Evolutionary conservation across 2,329 filamentous ascomycete genomes (phyloP).

Genomic region (Fusarium domesticum): DNA sequence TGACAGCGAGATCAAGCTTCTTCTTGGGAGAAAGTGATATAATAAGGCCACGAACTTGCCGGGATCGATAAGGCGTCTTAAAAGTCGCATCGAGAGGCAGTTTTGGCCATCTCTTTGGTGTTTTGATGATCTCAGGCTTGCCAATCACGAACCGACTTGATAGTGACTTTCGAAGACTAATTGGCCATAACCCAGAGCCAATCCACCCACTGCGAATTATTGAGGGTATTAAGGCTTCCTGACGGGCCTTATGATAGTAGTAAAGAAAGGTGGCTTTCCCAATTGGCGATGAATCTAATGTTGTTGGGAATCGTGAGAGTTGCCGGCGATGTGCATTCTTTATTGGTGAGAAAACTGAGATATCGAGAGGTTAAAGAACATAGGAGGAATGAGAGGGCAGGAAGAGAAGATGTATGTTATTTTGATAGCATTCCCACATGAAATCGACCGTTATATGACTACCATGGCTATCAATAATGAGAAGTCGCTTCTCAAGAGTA

Average conservation of each 20-base stretch:
- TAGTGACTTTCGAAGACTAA: not conserved
- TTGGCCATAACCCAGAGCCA: not conserved
- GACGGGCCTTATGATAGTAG: not conserved
- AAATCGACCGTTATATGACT: conserved; percentile 3
- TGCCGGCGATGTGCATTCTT: not conserved
- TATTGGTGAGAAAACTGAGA: not conserved
- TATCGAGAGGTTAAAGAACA: not conserved
- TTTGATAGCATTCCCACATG: not conserved
- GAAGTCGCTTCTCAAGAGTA: conserved; percentile 2
- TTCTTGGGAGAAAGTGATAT: too few species aligned
- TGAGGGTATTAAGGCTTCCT: not conserved
- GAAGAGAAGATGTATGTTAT: not conserved
- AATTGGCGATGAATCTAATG: not conserved
- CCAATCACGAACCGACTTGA: not conserved
- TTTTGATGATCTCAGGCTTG: too few species aligned
- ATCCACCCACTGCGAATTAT: not conserved
- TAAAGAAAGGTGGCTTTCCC: not conserved
- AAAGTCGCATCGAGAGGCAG: too few species aligned
- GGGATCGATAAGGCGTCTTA: too few species aligned
- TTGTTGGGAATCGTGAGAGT: not conserved
- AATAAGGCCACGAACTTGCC: too few species aligned
- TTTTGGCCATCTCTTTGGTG: too few species aligned
- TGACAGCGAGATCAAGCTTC: too few species aligned
- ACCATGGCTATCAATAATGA: conserved; percentile 7
- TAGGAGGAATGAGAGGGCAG: not conserved